Percentiles rank a stretch among this genome's conserved stretches.
phyloP scores from a whole-genome alignment of 441 rosid genomes.

The Gossypium aridum region DNA sequence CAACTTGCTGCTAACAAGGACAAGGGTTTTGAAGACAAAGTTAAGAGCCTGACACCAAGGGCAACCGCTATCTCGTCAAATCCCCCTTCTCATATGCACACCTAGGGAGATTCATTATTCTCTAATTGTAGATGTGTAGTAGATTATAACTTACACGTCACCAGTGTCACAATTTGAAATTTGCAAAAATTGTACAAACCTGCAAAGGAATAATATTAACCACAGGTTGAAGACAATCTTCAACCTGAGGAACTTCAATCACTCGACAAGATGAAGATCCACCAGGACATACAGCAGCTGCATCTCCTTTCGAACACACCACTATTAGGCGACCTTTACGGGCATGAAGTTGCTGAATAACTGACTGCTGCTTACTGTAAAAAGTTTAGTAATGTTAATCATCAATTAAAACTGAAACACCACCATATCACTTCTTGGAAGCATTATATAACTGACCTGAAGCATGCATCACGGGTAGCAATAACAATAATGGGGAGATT shows the following conservation, averaged over 20 bases:
- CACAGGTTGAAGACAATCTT: slow-evolving; percentile 96
- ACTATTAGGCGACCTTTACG: slow-evolving; percentile 86
- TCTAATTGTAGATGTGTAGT: background rate
- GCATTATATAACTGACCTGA: slow-evolving; percentile 40
- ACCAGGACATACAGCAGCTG: slow-evolving; percentile 58
- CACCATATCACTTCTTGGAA: background rate
- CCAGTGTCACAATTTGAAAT: background rate
- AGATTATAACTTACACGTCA: background rate
- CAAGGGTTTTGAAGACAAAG: background rate
- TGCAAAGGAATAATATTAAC: slow-evolving; percentile 80
- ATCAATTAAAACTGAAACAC: background rate
- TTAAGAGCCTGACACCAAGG: background rate
- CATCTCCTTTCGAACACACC: slow-evolving; percentile 74
- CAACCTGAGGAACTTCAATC: slow-evolving; percentile 86
- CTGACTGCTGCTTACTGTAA: slow-evolving; percentile 88
- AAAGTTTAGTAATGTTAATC: slow-evolving; percentile 6
- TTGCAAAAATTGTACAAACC: slow-evolving; percentile 26
- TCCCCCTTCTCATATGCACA: background rate
- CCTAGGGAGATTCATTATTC: background rate
- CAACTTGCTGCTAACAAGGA: background rate
- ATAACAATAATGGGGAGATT: slow-evolving; percentile 81
- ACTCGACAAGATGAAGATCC: slow-evolving; percentile 47
- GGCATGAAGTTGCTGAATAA: slow-evolving; percentile 92
- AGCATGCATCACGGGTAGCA: slow-evolving; percentile 82
- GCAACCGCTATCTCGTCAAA: background rate